Conservation (phyloP, 805 yeast genomes). For the Ogataea salicorniae region DNA sequence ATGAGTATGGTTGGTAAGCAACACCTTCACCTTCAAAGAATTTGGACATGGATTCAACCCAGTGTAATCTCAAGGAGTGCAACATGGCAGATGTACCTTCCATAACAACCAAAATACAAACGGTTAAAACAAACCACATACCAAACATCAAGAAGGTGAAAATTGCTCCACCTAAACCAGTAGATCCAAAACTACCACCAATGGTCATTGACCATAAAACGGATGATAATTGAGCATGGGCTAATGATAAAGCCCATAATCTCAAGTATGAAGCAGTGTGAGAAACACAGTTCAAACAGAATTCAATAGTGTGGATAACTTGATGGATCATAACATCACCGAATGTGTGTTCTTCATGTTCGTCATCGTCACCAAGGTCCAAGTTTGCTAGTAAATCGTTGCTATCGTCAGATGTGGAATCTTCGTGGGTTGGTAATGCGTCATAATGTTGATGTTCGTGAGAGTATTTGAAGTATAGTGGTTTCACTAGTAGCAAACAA, state of each 20-base stretch:
- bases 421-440: constrained; percentile 32
- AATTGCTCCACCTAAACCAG: constrained; percentile 63
- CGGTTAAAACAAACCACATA: constrained; percentile 92
- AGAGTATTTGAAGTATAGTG: constrained; percentile 45
- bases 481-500: constrained; percentile 81
- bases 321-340: constrained; percentile 97
- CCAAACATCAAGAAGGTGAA: constrained; percentile 79
- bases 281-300: constrained; percentile 95
- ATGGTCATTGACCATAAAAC: constrained; percentile 97
- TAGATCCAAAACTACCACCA: constrained; percentile 62
- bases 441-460: constrained; percentile 47
- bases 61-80: constrained; percentile 95
- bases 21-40: constrained; percentile 96
- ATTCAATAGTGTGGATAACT: constrained; percentile 95
- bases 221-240: constrained; percentile 93
- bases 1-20: constrained; percentile 84
- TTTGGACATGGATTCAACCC: constrained; percentile 99
- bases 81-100: constrained; percentile 99
- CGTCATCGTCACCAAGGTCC: constrained; percentile 45
- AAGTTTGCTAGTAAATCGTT: constrained; percentile 30
- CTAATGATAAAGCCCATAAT: constrained; percentile 94
- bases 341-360: constrained; percentile 58
- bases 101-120: constrained; percentile 88
- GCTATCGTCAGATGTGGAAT: constrained; percentile 21
- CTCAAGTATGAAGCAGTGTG: constrained; percentile 97